A percentile compares a stretch with the other conserved stretches of the same genome.
These are phyloP conservation scores for Abortiporus biennis DNA, from an alignment of 1,284 basidiomycete genomes.

Conservation along the genomic window DNA sequence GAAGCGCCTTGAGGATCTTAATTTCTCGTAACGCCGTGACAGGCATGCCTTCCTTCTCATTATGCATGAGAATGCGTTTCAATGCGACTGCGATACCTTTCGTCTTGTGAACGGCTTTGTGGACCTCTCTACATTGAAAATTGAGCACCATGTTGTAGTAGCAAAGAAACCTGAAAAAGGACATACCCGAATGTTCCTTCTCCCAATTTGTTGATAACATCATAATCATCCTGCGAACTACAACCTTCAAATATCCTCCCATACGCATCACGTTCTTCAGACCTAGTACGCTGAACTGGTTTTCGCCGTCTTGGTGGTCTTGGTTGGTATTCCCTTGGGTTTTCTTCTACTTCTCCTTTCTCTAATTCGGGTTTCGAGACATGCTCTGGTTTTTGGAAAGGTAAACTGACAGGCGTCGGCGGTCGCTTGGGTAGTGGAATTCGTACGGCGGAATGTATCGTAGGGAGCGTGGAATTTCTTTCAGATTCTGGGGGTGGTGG, in stretches of 20 bases:
- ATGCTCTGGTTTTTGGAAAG: slow-evolving; percentile 30
- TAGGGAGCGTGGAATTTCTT: slow-evolving; percentile 29
- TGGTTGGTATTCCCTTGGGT: slow-evolving; percentile 6
- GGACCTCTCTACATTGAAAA: slow-evolving; percentile 65
- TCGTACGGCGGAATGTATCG: slow-evolving; percentile 28
- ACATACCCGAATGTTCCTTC: slow-evolving; percentile 92
- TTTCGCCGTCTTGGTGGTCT: slow-evolving; percentile 17
- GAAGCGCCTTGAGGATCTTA: slow-evolving; percentile 89
- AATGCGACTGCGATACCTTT: slow-evolving; percentile 75
- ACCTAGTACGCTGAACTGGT: slow-evolving; percentile 45
- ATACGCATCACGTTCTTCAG: slow-evolving; percentile 64
- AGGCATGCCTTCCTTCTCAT: slow-evolving; percentile 94
- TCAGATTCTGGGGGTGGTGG: slow-evolving; percentile 12
- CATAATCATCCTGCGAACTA: slow-evolving; percentile 74
- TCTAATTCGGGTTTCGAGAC: slow-evolving; percentile 9
- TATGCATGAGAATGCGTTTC: slow-evolving; percentile 94
- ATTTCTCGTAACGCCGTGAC: slow-evolving; percentile 98
- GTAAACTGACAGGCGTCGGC: slow-evolving; percentile 35
- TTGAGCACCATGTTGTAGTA: neutral
- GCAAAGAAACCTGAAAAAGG: neutral
- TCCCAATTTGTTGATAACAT: slow-evolving; percentile 79
- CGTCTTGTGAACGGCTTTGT: slow-evolving; percentile 69
- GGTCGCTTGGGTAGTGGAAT: slow-evolving; percentile 34
- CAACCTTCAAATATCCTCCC: slow-evolving; percentile 72
- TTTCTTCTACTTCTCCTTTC: slow-evolving; percentile 1